Percentiles rank a stretch among this genome's conserved stretches.
These are phyloP conservation scores for Baudoinia panamericana DNA, from an alignment of 495 filamentous ascomycete genomes.

Conservation along the genomic window DNA sequence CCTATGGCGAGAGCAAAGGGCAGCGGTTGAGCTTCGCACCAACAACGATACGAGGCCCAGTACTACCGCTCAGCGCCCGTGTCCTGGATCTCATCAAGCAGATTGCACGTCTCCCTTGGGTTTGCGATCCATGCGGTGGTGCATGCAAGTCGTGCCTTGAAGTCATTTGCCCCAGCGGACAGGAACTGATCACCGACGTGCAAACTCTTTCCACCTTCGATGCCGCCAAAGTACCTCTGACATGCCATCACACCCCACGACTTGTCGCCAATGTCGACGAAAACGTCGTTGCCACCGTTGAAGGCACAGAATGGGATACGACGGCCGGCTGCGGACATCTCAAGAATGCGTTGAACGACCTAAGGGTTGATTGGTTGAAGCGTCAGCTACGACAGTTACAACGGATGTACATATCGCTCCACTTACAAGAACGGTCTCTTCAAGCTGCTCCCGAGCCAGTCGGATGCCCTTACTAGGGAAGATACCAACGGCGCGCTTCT, in stretches of 20 bases:
- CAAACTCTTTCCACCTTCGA: conserved; percentile 47
- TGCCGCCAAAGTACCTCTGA: conserved; percentile 77
- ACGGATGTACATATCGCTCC: no score
- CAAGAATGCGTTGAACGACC: conserved; percentile 80
- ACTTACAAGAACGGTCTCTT: conserved; percentile 97
- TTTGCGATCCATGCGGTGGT: conserved; percentile 84
- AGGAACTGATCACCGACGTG: conserved; percentile 96
- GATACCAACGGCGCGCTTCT: conserved; percentile 89
- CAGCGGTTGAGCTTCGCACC: neutral
- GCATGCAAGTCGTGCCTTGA: conserved; percentile 61
- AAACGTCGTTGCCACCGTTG: conserved; percentile 52
- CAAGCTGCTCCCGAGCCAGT: conserved; percentile 75
- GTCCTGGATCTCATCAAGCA: conserved; percentile 71
- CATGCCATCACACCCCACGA: conserved; percentile 84
- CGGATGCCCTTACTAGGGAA: conserved; percentile 49
- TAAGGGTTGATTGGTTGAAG: no score
- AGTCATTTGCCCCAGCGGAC: conserved; percentile 90
- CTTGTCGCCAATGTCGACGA: conserved; percentile 98
- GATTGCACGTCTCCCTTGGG: conserved; percentile 73
- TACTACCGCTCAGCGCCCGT: neutral
- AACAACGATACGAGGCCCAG: neutral
- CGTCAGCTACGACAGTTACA: no score
- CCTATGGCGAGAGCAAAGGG: conserved; percentile 65
- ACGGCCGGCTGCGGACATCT: conserved; percentile 56
- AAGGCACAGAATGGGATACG: conserved; percentile 92